Evolutionary conservation across 768 basidiomycete genomes (phyloP), one percentile per base, ranked within the genome.

Genomic region (Rhodotorula kratochvilovae): DNA sequence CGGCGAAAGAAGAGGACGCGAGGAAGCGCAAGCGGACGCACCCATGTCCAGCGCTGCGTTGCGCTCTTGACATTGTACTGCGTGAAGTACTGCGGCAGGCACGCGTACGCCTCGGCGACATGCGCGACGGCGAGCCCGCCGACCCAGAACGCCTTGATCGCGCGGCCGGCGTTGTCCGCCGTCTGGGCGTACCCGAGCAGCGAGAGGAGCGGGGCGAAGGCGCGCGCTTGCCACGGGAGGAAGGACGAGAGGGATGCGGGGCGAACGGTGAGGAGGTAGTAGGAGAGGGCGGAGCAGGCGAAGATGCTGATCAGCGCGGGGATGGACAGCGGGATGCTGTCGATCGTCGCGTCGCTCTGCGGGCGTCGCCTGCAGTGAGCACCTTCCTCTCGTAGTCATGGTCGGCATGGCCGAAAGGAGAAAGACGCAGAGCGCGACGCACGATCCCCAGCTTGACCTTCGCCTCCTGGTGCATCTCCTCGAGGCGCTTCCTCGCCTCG

Each of bases 391-490:
- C n/a, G n/a, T n/a, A n/a, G n/a, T n/a, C n/a, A n/a, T n/a, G n/a
- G n/a, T n/a, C n/a, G n/a, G 48, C 3, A 46, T 5, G 8, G 45
- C 2, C 31, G 33, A 5, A 27, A 42, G 29, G 11, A 29, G n/a
- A 35, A 33, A 39, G 8, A 31, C 11, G 21, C 5, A 7, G 13
- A 48, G 33, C 23, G 35, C 25, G 31, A 51, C 69, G 33, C 31
- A 70, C 69, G 5, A 66, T 39, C 11, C 64, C 69, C 25, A 70
- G 33, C 29, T 17, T 29, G 16, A n/a, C 29, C 46, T 33, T 39
- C 17, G 69, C 64, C n/a, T 66, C 64, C 39, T 39, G 17, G n/a
- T 70, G 69, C 63, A 70, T 66, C 55, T 54, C 33, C 55, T 57
- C 69, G n/a, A 70, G 42, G 25, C 69, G 36, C 27, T 46, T 61